Percentiles rank a stretch among this genome's conserved stretches.
phyloP scores from a whole-genome alignment of 2,329 filamentous ascomycete species.

The Colletotrichum cereale region DNA sequence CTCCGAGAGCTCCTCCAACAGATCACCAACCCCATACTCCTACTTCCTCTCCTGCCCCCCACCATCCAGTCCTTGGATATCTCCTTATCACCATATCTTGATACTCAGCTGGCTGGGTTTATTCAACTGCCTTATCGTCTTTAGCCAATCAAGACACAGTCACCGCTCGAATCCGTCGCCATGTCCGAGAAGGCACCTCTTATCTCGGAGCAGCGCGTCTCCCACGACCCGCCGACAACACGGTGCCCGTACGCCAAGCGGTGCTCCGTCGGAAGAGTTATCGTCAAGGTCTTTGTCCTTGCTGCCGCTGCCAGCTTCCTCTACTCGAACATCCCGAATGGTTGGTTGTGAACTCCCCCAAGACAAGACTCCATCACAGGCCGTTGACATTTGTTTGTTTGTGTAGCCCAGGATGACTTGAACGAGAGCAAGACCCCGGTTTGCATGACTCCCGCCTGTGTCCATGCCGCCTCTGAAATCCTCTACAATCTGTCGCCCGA shows the following conservation, averaged over 20 bases:
- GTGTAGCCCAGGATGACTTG: slow-evolving; percentile 10
- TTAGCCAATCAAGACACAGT: background rate
- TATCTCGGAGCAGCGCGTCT: background rate
- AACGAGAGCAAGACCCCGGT: slow-evolving; percentile 35
- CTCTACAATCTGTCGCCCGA: slow-evolving; percentile 50
- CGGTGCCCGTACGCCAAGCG: slow-evolving; percentile 32
- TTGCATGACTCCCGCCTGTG: slow-evolving; percentile 47
- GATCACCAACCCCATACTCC: background rate
- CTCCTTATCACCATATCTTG: slow-evolving; percentile 16
- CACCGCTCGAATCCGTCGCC: background rate
- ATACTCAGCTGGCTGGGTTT: slow-evolving; percentile 36
- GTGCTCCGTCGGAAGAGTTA: slow-evolving; percentile 19
- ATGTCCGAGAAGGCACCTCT: slow-evolving; percentile 37
- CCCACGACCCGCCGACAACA: background rate
- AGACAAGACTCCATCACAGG: rapidly evolving
- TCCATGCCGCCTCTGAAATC: slow-evolving; percentile 49
- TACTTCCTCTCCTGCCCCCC: background rate
- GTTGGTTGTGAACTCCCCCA: background rate
- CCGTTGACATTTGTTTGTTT: background rate
- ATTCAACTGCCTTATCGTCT: background rate
- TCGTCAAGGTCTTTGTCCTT: slow-evolving; percentile 23
- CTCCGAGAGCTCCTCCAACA: slow-evolving; percentile 12
- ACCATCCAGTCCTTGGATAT: background rate
- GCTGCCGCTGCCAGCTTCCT: slow-evolving; percentile 26
- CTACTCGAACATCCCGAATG: slow-evolving; percentile 18